These are phyloP conservation scores for Decorospora gaudefroyi DNA, from an alignment of 2,329 filamentous ascomycete species.

Conservation along the genomic window DNA sequence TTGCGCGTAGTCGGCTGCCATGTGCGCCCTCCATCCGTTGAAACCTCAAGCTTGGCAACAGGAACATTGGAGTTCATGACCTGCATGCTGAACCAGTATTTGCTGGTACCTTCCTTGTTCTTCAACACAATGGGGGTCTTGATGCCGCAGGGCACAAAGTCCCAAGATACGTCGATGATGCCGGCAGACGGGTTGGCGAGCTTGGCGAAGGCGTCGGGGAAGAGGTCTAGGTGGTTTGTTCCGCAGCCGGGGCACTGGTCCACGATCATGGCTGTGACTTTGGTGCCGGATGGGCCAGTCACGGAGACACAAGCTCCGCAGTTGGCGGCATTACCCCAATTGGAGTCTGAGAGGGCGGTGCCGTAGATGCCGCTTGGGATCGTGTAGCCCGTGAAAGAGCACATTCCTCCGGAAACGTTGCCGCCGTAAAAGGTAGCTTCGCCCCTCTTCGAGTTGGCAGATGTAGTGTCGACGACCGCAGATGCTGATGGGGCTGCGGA, in stretches of 20 bases:
- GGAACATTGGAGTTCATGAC: conserved; percentile 66
- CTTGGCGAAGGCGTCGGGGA: conserved; percentile 55
- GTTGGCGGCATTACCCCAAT: conserved; percentile 60
- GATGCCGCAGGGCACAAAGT: conserved; percentile 58
- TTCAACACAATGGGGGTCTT: conserved; percentile 55
- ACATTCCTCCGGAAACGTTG: conserved; percentile 61
- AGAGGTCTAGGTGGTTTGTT: conserved; percentile 61
- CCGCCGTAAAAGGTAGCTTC: conserved; percentile 47
- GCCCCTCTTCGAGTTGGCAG: conserved; percentile 27
- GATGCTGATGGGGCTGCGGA: not conserved
- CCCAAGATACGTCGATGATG: conserved; percentile 57
- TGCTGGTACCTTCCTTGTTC: conserved; percentile 59
- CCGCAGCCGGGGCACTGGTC: conserved; percentile 63
- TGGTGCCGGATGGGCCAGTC: conserved; percentile 60
- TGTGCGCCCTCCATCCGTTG: conserved; percentile 61
- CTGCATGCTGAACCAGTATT: conserved; percentile 65
- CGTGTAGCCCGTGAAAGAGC: conserved; percentile 66
- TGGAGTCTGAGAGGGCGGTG: conserved; percentile 63
- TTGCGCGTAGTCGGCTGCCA: conserved; percentile 62
- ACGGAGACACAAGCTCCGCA: conserved; percentile 68
- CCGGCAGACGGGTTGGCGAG: conserved; percentile 54
- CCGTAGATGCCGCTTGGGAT: conserved; percentile 64
- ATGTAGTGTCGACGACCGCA: conserved; percentile 1
- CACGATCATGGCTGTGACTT: conserved; percentile 67
- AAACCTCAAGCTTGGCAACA: conserved; percentile 63